Conservation (phyloP, 2,329 filamentous ascomycete genomes). For the Cordyceps fumosorosea region DNA sequence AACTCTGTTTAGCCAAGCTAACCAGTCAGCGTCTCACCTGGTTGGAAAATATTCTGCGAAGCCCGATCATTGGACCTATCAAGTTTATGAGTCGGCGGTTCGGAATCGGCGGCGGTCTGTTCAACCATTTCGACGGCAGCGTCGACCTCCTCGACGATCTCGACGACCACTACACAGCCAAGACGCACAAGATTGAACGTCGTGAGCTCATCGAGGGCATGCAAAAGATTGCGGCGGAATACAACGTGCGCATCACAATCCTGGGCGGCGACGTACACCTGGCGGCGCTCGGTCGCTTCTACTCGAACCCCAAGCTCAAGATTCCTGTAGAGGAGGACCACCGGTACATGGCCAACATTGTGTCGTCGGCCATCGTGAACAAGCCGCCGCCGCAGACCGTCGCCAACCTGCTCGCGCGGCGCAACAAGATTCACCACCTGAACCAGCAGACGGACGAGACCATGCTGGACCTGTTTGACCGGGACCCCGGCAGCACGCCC, state of each 20-base stretch:
- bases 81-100: slow-evolving; percentile 88
- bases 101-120: slow-evolving; percentile 73
- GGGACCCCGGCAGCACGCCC: slow-evolving; percentile 70
- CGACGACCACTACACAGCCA: slow-evolving; percentile 93
- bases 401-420: slow-evolving; percentile 81
- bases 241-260: slow-evolving; percentile 85
- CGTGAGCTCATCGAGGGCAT: slow-evolving; percentile 71
- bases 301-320: slow-evolving; percentile 75
- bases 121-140: slow-evolving; percentile 91
- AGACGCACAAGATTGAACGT: slow-evolving; percentile 85
- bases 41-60: slow-evolving; percentile 87
- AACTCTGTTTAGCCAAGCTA: neutral
- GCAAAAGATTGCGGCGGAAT: slow-evolving; percentile 76
- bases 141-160: slow-evolving; percentile 89
- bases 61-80: slow-evolving; percentile 80
- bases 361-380: slow-evolving; percentile 94
- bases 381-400: slow-evolving; percentile 83
- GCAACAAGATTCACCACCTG: slow-evolving; percentile 75
- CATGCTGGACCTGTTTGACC: slow-evolving; percentile 84
- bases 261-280: slow-evolving; percentile 91
- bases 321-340: slow-evolving; percentile 76
- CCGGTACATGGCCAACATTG: slow-evolving; percentile 90
- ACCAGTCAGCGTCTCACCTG: slow-evolving; percentile 68
- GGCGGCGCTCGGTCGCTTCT: slow-evolving; percentile 88
- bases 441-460: slow-evolving; percentile 79